These are phyloP conservation scores for Carex myosuroides DNA, from an alignment of 176 grass and related monocot genomes.

Conservation along the genomic window DNA sequence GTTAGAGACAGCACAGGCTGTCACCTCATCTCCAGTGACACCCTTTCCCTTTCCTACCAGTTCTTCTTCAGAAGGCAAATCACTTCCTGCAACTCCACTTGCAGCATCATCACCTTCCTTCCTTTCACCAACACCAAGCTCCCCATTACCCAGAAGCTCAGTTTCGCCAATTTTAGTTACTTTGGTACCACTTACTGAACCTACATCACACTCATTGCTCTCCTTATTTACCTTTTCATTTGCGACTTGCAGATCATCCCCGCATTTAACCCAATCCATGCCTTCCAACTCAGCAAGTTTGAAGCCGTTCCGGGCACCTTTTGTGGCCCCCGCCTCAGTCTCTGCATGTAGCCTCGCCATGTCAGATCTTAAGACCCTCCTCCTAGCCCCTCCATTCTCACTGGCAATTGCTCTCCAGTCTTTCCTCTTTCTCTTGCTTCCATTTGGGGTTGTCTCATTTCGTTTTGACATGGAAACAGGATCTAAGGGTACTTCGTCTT, in stretches of 20 bases:
- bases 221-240: not conserved
- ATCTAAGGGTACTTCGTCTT: not conserved
- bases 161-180: not conserved
- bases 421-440: slow-evolving; percentile 48
- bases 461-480: not conserved
- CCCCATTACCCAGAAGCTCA: not conserved
- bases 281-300: slow-evolving; percentile 6
- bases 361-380: slow-evolving; percentile 48
- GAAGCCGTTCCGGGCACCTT: not conserved
- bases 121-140: slow-evolving; percentile 23
- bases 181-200: not conserved
- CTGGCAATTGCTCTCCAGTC: slow-evolving; percentile 28
- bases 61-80: slow-evolving; percentile 28
- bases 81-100: not conserved
- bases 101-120: not conserved
- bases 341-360: slow-evolving; percentile 28
- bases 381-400: slow-evolving; percentile 28
- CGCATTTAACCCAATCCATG: slow-evolving; percentile 10
- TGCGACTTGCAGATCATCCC: slow-evolving; percentile 16
- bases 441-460: not conserved
- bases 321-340: not conserved
- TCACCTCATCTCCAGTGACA: not conserved
- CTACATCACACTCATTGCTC: slow-evolving; percentile 4
- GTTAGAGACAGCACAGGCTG: not conserved
- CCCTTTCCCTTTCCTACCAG: slow-evolving; percentile 24